These are phyloP conservation scores for Podospora didyma DNA, from an alignment of 495 filamentous ascomycete species.

Conservation along the genomic window DNA sequence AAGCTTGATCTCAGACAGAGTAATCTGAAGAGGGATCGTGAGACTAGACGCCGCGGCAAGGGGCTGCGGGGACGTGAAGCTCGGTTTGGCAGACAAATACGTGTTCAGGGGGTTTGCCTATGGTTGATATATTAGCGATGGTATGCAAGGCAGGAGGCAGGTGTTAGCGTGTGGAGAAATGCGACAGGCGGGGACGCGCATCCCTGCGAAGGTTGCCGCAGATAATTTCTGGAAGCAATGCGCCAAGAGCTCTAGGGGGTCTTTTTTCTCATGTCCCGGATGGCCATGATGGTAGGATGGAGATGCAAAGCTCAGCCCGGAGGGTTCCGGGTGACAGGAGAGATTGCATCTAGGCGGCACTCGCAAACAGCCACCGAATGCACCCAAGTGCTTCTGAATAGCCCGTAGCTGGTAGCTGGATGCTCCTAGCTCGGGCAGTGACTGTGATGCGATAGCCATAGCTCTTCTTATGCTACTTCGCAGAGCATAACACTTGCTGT, in stretches of 20 bases:
- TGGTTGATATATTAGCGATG: conserved; percentile 44
- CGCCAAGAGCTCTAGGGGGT: conserved; percentile 15
- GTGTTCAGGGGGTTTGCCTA: conserved; percentile 95
- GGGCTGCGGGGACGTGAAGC: conserved; percentile 87
- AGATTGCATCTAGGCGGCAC: neutral
- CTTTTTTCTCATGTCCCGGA: too few relatives aligned
- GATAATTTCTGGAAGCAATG: conserved; percentile 25
- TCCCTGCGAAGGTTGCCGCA: conserved; percentile 20
- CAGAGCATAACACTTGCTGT: neutral
- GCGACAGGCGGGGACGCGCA: conserved; percentile 17
- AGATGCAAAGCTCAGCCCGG: too few relatives aligned
- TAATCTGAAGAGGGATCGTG: conserved; percentile 95
- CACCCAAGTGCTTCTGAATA: too few relatives aligned
- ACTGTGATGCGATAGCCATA: too few relatives aligned
- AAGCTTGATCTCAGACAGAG: conserved; percentile 91
- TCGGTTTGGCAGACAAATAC: conserved; percentile 83
- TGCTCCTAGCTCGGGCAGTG: too few relatives aligned
- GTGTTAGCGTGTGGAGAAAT: conserved; percentile 13
- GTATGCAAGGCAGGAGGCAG: conserved; percentile 17
- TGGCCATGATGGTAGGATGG: too few relatives aligned
- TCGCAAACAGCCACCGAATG: neutral
- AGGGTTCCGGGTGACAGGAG: too few relatives aligned
- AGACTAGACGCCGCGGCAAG: conserved; percentile 89
- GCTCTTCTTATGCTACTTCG: too few relatives aligned
- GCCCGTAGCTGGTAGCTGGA: too few relatives aligned